Evolutionary conservation across 106 monocot species (phyloP), one percentile per base, ranked within the genome.

Genomic region (Xerophyta viscosa): DNA sequence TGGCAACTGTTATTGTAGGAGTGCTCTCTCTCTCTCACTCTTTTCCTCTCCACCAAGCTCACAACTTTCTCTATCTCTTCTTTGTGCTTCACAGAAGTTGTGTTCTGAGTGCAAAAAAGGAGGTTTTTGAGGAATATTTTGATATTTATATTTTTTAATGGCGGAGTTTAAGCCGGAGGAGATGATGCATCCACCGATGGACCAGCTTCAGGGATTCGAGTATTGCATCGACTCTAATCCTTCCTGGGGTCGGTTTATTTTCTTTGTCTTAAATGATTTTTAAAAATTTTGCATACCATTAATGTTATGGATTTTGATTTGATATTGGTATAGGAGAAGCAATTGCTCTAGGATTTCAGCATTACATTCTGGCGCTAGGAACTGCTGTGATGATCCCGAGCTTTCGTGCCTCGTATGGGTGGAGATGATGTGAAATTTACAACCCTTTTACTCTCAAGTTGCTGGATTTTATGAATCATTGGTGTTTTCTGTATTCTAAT

Each of bases 151-250:
- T n/a, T n/a, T n/a, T n/a, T n/a, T n/a, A 20, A 83, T 80, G 87
- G 52, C 65, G 44, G 93, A 93, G 30, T 22, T 74, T 19, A 93
- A 93, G 46, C 74, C 71, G 20, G 93, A 93, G 69, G 93, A 87
- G 53, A 74, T 83, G 51, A 69, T 25, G 15, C 87, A 93, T 64
- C 80, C 57, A 15, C 87, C 93, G 50, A 80, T 94, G 93, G 93
- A 94, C 68, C 93, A 94, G 66, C 77, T 94, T 26, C 93, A 84
- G 61, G 93, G 87, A 19, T 76, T 84, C 29, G 93, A 94, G 70
- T 94, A 94, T 66, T 94, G 93, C 63, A 94, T 94, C 21, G 93
- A 94, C 60, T 94, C 93, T 49, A 88, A 88, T 43, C 93, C 93
- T 31, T 77, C 80, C 33, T 90, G 89, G 89, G 83, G 87, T 87